A percentile compares a stretch with the other conserved stretches of the same genome.
phyloP scores from a whole-genome alignment of 768 basidiomycete species.

The Tricholoma furcatifolium region DNA sequence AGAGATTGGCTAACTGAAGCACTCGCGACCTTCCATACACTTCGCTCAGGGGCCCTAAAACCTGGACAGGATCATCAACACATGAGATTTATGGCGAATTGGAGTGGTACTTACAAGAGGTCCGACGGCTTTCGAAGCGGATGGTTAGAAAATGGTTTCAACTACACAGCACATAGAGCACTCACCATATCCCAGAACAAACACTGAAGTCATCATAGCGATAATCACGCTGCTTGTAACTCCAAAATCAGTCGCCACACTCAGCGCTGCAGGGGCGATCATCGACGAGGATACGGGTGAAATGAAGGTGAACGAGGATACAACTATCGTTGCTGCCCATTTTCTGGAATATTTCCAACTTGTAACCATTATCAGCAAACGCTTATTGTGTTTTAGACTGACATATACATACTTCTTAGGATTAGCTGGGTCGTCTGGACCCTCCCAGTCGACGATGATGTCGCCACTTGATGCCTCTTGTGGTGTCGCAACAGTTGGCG shows the following conservation, averaged over 20 bases:
- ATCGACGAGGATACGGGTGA: slow-evolving; percentile 71
- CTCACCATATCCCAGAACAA: slow-evolving; percentile 55
- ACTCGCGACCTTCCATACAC: slow-evolving; percentile 66
- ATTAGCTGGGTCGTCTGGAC: slow-evolving; percentile 55
- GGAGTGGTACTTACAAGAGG: slow-evolving; percentile 35
- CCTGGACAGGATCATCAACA: slow-evolving; percentile 17
- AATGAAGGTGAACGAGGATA: slow-evolving; percentile 70
- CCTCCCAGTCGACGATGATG: slow-evolving; percentile 60
- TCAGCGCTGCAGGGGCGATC: slow-evolving; percentile 61
- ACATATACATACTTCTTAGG: slow-evolving; percentile 48
- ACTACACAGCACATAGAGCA: slow-evolving; percentile 3
- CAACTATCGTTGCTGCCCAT: slow-evolving; percentile 63
- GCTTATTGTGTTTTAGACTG: neutral
- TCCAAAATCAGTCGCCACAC: slow-evolving; percentile 54
- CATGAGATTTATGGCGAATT: neutral
- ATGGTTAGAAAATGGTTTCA: neutral
- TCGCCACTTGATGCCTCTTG: neutral
- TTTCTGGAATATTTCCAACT: slow-evolving; percentile 60
- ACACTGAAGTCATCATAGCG: slow-evolving; percentile 58
- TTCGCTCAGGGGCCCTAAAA: slow-evolving; percentile 66
- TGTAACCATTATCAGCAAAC: neutral
- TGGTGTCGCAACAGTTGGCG: too few species aligned
- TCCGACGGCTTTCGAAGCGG: slow-evolving; percentile 42
- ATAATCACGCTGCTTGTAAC: slow-evolving; percentile 48
- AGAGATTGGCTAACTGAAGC: slow-evolving; percentile 62